A percentile compares a stretch with the other conserved stretches of the same genome.
These are phyloP conservation scores for Fusarium piperis DNA, from an alignment of 2,329 filamentous ascomycete genomes.

Conservation along the genomic window DNA sequence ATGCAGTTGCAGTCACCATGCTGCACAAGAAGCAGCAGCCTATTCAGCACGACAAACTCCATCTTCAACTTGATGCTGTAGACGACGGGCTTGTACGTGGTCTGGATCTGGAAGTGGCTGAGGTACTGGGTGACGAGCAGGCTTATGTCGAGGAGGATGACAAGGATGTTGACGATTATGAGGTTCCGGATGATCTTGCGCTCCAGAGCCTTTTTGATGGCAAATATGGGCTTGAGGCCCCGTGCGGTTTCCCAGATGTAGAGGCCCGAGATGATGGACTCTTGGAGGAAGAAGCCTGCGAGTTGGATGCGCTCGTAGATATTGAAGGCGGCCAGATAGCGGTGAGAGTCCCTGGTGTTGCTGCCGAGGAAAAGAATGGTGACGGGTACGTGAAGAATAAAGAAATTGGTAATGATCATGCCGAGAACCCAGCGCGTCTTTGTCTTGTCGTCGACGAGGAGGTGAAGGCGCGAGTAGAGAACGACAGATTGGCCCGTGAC, in stretches of 20 bases:
- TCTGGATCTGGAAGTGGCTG: slow-evolving; percentile 31
- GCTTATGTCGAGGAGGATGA: slow-evolving; percentile 30
- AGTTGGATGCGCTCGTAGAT: slow-evolving; percentile 31
- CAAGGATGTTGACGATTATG: slow-evolving; percentile 29
- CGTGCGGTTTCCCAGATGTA: slow-evolving; percentile 33
- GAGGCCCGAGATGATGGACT: slow-evolving; percentile 25
- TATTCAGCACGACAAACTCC: slow-evolving; percentile 33
- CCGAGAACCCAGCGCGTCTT: slow-evolving; percentile 28
- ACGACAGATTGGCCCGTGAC: slow-evolving; percentile 32
- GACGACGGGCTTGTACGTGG: slow-evolving; percentile 33
- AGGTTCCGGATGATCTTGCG: slow-evolving; percentile 29
- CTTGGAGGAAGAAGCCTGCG: slow-evolving; percentile 30
- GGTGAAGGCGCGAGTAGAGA: slow-evolving; percentile 28
- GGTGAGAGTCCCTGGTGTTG: slow-evolving; percentile 18
- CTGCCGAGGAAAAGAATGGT: slow-evolving; percentile 23
- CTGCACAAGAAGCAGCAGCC: slow-evolving; percentile 22
- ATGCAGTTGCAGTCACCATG: slow-evolving; percentile 31
- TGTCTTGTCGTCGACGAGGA: slow-evolving; percentile 27
- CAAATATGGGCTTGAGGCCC: slow-evolving; percentile 27
- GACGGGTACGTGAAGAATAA: slow-evolving; percentile 23
- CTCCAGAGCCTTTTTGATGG: slow-evolving; percentile 15
- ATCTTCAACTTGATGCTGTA: slow-evolving; percentile 37
- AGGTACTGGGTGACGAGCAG: slow-evolving; percentile 29
- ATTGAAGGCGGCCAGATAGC: slow-evolving; percentile 23
- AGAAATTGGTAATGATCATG: slow-evolving; percentile 34